phyloP scores from a whole-genome alignment of 179 eudicot species.

The Nepenthes alata region DNA sequence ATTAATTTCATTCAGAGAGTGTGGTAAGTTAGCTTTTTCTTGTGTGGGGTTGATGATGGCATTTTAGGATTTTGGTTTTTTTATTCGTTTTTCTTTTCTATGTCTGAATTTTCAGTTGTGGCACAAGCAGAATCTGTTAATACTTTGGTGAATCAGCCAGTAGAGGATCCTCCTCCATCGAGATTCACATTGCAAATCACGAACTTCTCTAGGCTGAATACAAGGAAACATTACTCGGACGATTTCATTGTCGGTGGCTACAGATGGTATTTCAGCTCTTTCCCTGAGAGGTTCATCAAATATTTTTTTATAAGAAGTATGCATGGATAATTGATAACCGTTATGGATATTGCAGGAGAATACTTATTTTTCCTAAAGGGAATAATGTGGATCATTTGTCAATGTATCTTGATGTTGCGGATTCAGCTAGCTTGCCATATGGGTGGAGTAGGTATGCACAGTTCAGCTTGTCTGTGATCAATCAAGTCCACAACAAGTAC shows the following conservation, averaged over 20 bases:
- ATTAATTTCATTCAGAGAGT: no score
- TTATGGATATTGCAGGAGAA: conserved; percentile 48
- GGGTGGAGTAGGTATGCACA: conserved; percentile 99
- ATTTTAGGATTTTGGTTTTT: no score
- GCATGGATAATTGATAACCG: conserved; percentile 2
- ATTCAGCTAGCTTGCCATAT: conserved; percentile 71
- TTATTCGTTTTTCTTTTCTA: no score
- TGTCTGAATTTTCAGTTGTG: conserved; percentile 19
- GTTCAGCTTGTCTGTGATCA: conserved; percentile 77
- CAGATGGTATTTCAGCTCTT: conserved; percentile 51
- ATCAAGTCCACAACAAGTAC: conserved; percentile 57
- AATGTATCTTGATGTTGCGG: conserved; percentile 92
- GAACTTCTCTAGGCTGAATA: conserved; percentile 57
- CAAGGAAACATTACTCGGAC: conserved; percentile 75
- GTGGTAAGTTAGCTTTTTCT: no score
- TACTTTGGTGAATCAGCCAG: conserved; percentile 44
- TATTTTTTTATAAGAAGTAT: neutral
- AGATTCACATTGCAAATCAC: conserved; percentile 85
- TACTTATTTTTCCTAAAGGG: conserved; percentile 86
- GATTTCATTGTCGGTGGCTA: conserved; percentile 62
- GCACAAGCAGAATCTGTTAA: conserved; percentile 41
- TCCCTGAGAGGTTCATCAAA: neutral
- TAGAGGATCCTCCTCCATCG: conserved; percentile 65
- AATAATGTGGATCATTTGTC: conserved; percentile 87
- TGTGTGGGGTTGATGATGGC: no score